Conservation (phyloP, 495 filamentous ascomycete species). For the Penicillium egyptiacum region DNA sequence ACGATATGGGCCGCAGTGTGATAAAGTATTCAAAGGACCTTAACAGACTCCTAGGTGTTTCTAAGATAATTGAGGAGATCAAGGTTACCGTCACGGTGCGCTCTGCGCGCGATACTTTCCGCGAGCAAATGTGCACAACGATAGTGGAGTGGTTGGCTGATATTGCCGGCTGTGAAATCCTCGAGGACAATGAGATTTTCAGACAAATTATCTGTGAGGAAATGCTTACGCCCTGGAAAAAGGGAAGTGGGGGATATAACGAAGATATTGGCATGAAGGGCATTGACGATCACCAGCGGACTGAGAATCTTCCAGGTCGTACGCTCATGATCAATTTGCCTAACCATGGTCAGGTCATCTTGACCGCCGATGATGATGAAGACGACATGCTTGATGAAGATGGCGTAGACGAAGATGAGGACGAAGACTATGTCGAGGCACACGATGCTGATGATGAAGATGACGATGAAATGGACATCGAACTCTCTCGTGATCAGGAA, state of each 20-base stretch:
- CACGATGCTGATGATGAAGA: constrained; percentile 49
- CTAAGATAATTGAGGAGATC: constrained; percentile 87
- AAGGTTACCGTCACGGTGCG: constrained; percentile 95
- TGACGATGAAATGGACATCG: constrained; percentile 36
- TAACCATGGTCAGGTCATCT: constrained; percentile 39
- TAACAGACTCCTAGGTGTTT: constrained; percentile 66
- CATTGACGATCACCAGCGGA: constrained; percentile 81
- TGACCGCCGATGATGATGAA: constrained; percentile 50
- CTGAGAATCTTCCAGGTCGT: constrained; percentile 36
- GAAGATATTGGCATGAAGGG: constrained; percentile 79
- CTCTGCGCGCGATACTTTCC: constrained; percentile 88
- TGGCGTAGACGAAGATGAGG: constrained; percentile 48
- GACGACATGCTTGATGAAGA: constrained; percentile 35
- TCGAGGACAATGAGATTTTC: constrained; percentile 75
- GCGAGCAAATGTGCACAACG: constrained; percentile 97
- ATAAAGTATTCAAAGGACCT: constrained; percentile 73
- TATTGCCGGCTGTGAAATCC: constrained; percentile 86
- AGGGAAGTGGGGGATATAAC: constrained; percentile 83
- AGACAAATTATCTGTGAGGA: constrained; percentile 84
- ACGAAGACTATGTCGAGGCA: constrained; percentile 45
- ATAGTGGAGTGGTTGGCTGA: constrained; percentile 96
- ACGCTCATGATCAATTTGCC: constrained; percentile 43
- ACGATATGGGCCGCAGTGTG: constrained; percentile 82
- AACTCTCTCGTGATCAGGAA: constrained; percentile 22
- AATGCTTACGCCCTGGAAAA: constrained; percentile 79